phyloP scores from a whole-genome alignment of 2,329 filamentous ascomycete genomes.

The Thermomyces lanuginosus region DNA sequence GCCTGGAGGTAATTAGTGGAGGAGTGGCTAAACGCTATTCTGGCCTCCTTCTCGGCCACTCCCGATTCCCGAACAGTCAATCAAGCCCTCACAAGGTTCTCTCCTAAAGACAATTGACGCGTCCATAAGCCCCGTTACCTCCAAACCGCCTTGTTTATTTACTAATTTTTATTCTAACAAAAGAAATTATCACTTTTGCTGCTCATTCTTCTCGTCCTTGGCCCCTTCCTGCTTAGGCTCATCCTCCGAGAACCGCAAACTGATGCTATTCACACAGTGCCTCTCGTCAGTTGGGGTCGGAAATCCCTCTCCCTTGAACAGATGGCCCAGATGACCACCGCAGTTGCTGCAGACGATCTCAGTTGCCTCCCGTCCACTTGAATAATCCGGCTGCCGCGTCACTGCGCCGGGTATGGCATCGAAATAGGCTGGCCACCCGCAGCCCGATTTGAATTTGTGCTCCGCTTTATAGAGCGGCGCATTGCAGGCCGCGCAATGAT shows the following conservation, averaged over 20 bases:
- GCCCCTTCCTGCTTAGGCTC: conserved; percentile 24
- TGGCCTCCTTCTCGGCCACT: no score
- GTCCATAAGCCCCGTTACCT: no score
- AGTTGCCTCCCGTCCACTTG: conserved; percentile 67
- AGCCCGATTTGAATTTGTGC: conserved; percentile 93
- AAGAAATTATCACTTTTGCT: no score
- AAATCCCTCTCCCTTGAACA: conserved; percentile 80
- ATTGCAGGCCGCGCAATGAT: conserved; percentile 72
- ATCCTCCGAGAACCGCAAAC: conserved; percentile 64
- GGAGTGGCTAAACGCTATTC: no score
- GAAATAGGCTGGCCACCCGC: conserved; percentile 96
- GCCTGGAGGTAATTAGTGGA: no score
- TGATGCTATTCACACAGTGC: conserved; percentile 91
- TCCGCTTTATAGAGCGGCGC: conserved; percentile 80
- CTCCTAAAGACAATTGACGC: no score
- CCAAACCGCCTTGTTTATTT: no score
- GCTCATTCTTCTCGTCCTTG: no score
- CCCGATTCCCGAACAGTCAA: no score
- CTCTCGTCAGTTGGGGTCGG: conserved; percentile 80
- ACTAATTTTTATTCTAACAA: no score
- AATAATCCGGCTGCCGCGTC: conserved; percentile 57
- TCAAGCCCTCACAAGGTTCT: no score
- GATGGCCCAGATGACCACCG: conserved; percentile 78
- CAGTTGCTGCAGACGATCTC: conserved; percentile 94
- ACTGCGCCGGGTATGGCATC: conserved; percentile 88